These are phyloP conservation scores for Trypanosoma mega DNA, from an alignment of 208 protist genomes.

Conservation along the genomic window DNA sequence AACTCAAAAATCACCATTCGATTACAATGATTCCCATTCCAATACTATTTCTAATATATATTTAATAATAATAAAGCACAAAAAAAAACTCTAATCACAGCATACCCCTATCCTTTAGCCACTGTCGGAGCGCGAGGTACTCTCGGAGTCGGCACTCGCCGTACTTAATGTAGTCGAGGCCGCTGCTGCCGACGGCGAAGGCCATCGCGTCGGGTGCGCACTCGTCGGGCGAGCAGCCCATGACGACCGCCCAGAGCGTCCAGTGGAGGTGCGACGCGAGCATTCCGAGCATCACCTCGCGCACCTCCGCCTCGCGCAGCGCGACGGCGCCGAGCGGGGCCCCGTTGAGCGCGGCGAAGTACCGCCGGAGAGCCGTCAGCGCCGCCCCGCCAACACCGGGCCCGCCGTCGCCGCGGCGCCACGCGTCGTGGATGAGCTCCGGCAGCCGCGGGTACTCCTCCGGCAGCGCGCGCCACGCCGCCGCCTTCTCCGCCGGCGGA, in stretches of 20 bases:
- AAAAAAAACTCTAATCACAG: no score
- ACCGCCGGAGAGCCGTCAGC: constrained; percentile 18
- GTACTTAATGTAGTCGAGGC: constrained; percentile 81
- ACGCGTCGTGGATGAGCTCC: constrained; percentile 67
- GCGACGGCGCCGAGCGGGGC: constrained; percentile 11
- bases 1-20: no score
- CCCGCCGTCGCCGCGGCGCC: constrained; percentile 24
- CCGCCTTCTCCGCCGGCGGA: constrained; percentile 40
- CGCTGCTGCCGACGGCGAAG: constrained; percentile 77
- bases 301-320: constrained; percentile 53
- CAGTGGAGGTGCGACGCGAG: constrained; percentile 75
- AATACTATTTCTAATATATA: no score
- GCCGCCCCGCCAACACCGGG: constrained; percentile 10
- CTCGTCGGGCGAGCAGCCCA: constrained; percentile 62
- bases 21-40: no score
- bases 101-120: constrained; percentile 50
- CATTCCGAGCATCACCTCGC: constrained; percentile 76
- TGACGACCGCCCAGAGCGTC: constrained; percentile 75
- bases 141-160: constrained; percentile 75
- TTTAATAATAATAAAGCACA: no score
- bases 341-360: constrained; percentile 21
- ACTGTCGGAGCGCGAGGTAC: constrained; percentile 69
- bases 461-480: constrained; percentile 49
- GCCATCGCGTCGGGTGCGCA: constrained; percentile 36
- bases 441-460: constrained; percentile 73